Conservation (phyloP, 2,329 filamentous ascomycete genomes). For the Spiromastix sp. region DNA sequence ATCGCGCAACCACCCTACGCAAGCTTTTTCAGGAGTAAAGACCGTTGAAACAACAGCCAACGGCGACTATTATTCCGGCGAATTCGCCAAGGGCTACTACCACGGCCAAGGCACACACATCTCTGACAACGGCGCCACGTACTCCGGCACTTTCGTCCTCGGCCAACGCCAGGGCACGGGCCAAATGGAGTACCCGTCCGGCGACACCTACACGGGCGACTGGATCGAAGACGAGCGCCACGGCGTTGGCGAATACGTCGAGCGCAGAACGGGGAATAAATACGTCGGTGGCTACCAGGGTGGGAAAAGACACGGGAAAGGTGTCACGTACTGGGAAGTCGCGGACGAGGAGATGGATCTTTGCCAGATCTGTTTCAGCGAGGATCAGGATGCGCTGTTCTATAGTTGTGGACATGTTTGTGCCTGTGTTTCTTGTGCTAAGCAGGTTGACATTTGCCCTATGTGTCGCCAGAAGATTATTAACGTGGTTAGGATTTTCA, state of each 20-base stretch:
- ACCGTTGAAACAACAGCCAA: conserved; percentile 44
- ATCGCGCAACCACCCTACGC: conserved; percentile 35
- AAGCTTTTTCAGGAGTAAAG: conserved; percentile 35
- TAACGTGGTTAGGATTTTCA: conserved; percentile 48
- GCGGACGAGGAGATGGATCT: conserved; percentile 50
- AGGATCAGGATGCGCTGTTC: conserved; percentile 49
- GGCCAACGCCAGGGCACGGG: conserved; percentile 46
- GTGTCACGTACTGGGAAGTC: conserved; percentile 52
- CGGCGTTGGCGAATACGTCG: conserved; percentile 47
- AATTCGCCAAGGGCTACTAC: conserved; percentile 38
- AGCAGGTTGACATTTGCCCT: conserved; percentile 48
- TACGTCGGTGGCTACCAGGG: conserved; percentile 52
- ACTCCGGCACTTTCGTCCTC: conserved; percentile 44
- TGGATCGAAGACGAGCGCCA: conserved; percentile 39
- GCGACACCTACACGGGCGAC: conserved; percentile 38
- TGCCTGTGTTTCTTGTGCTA: conserved; percentile 50
- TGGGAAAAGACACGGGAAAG: conserved; percentile 50
- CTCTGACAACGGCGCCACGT: conserved; percentile 44
- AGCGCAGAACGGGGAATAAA: conserved; percentile 48
- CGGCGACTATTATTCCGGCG: conserved; percentile 46
- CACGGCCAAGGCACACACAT: conserved; percentile 48
- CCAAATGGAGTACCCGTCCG: conserved; percentile 46
- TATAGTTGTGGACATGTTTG: conserved; percentile 55
- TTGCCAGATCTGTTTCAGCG: conserved; percentile 54
- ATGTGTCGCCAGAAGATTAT: conserved; percentile 50